phyloP scores from a whole-genome alignment of 768 basidiomycete genomes.

The Pulveroboletus sp. region DNA sequence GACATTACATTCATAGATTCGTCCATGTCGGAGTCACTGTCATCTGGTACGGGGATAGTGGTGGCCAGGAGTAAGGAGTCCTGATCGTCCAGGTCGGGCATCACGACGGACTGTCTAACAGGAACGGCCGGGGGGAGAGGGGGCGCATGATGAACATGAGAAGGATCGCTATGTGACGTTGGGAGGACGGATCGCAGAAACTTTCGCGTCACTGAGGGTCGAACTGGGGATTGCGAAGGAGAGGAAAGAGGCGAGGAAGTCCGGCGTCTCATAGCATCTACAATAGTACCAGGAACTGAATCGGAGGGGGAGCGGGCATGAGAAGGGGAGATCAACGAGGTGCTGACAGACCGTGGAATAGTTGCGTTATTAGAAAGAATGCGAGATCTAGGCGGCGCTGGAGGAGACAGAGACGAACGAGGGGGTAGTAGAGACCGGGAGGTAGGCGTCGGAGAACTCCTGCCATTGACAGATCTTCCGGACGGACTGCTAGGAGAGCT shows the following conservation, averaged over 20 bases:
- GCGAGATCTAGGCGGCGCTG: conserved; percentile 39
- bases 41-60: conserved; percentile 69
- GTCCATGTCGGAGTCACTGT: conserved; percentile 63
- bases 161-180: conserved; percentile 28
- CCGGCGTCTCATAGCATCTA: conserved; percentile 35
- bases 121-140: conserved; percentile 27
- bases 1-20: conserved; percentile 59
- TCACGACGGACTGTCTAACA: conserved; percentile 41
- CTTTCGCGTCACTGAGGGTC: conserved; percentile 35
- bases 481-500: conserved; percentile 40
- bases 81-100: conserved; percentile 42
- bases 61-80: conserved; percentile 68
- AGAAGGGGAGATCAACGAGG: conserved; percentile 25
- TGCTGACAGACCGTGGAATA: conserved; percentile 43
- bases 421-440: conserved; percentile 47
- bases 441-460: conserved; percentile 34
- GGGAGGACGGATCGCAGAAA: conserved; percentile 37
- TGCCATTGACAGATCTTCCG: conserved; percentile 37
- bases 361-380: conserved; percentile 34
- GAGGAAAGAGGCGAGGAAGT: conserved; percentile 47
- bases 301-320: conserved; percentile 47
- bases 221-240: conserved; percentile 27
- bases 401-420: conserved; percentile 44
- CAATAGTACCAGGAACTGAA: conserved; percentile 14
- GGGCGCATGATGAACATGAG: conserved; percentile 15